A percentile compares a stretch with the other conserved stretches of the same genome.
Evolutionary conservation across 306 rosid species (phyloP).

Genomic region (Malus sylvestris): DNA sequence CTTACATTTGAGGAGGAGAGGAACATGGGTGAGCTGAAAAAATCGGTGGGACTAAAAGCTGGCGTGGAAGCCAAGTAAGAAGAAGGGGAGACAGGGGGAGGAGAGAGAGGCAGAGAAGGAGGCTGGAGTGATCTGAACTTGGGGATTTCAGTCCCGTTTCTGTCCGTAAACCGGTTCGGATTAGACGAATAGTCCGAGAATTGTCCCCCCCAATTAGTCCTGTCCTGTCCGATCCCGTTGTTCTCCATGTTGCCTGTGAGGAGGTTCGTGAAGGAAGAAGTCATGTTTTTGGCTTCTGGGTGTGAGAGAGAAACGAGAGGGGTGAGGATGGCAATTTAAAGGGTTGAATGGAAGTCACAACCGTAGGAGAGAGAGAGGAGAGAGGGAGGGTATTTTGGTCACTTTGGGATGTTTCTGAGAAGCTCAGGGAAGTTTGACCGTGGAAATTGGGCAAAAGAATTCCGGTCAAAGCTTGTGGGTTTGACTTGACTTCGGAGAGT

Average conservation of each 20-base stretch:
- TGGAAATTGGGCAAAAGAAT: constrained; percentile 49
- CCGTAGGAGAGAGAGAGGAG: neutral
- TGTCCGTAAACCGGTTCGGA: constrained; percentile 18
- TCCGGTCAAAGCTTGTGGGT: constrained; percentile 74
- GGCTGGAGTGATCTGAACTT: constrained; percentile 65
- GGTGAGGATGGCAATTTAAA: neutral
- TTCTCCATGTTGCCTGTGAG: constrained; percentile 34
- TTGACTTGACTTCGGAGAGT: constrained; percentile 52
- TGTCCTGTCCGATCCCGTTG: constrained; percentile 6
- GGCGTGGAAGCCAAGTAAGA: constrained; percentile 36
- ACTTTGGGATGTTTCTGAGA: constrained; percentile 32
- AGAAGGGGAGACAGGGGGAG: constrained; percentile 50
- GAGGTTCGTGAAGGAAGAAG: constrained; percentile 41
- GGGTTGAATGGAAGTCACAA: neutral
- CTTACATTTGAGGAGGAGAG: constrained; percentile 56
- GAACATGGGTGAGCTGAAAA: constrained; percentile 54
- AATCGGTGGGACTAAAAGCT: constrained; percentile 54
- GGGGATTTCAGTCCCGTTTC: constrained; percentile 32
- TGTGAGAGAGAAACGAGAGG: neutral
- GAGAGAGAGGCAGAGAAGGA: constrained; percentile 51
- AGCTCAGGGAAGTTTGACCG: constrained; percentile 68
- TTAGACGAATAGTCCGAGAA: constrained; percentile 33
- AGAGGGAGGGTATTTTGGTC: neutral
- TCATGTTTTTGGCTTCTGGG: constrained; percentile 10
- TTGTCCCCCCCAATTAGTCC: constrained; percentile 25